Conservation (phyloP, 2,329 filamentous ascomycete genomes). For the Ophiosphaerella herpotricha region DNA sequence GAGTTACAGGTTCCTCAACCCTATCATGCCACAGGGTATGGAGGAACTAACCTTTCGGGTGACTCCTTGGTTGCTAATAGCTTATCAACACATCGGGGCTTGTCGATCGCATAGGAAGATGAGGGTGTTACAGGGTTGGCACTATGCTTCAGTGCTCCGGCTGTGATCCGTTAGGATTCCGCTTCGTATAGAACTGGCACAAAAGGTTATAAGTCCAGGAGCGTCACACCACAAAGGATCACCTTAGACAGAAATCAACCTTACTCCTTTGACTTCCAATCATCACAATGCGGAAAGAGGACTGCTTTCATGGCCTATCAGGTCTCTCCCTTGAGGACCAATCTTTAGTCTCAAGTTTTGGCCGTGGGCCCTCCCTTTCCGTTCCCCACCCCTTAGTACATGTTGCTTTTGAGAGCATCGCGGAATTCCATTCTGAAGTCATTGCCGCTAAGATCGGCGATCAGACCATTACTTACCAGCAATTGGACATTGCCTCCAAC, state of each 20-base stretch:
- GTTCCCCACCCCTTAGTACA: slow-evolving; percentile 28
- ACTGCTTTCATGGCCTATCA: slow-evolving; percentile 15
- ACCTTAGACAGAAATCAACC: neutral
- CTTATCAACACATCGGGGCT: too few relatives aligned
- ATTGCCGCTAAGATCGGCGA: slow-evolving; percentile 29
- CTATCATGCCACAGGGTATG: too few relatives aligned
- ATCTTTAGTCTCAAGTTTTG: slow-evolving; percentile 25
- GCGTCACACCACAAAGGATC: too few relatives aligned
- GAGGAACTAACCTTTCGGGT: neutral
- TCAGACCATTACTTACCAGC: slow-evolving; percentile 33
- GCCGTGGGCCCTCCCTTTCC: slow-evolving; percentile 22
- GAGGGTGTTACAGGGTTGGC: too few relatives aligned
- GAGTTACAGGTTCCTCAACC: neutral
- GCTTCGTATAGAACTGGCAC: too few relatives aligned
- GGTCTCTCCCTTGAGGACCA: slow-evolving; percentile 25
- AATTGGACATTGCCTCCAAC: slow-evolving; percentile 37
- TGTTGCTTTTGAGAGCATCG: slow-evolving; percentile 35
- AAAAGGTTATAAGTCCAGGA: too few relatives aligned
- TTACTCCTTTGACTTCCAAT: too few relatives aligned
- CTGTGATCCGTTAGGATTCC: too few relatives aligned
- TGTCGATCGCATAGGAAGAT: too few relatives aligned
- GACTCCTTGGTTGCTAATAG: neutral
- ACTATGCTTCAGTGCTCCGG: neutral
- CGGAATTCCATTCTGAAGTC: slow-evolving; percentile 23
- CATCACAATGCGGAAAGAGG: slow-evolving; percentile 3